Evolutionary conservation across 441 rosid species (phyloP).

Genomic region (Hura crepitans): DNA sequence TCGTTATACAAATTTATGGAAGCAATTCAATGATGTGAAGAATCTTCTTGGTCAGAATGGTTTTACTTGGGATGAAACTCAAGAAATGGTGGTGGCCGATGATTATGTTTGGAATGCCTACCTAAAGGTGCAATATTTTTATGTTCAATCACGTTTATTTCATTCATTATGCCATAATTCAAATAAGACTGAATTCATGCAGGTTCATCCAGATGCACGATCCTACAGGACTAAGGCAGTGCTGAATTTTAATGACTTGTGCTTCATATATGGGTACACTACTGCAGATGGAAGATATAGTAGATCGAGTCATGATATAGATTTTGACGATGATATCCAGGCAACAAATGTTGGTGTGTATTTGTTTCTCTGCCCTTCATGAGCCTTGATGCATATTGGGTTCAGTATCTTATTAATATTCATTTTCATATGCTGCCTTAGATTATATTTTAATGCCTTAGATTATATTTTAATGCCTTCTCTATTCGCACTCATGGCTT

Average conservation of each 20-base stretch:
- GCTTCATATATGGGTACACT: conserved; percentile 69
- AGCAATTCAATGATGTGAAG: conserved; percentile 70
- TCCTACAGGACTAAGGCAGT: conserved; percentile 68
- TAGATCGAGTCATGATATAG: conserved; percentile 79
- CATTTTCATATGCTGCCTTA: neutral
- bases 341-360: conserved; percentile 50
- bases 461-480: neutral
- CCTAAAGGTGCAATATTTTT: conserved; percentile 48
- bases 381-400: neutral
- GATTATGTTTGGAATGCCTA: conserved; percentile 60
- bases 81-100: conserved; percentile 69
- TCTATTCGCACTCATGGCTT: neutral
- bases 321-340: conserved; percentile 62
- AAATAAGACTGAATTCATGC: conserved; percentile 27
- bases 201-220: conserved; percentile 75
- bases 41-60: conserved; percentile 64
- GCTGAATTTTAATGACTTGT: conserved; percentile 63
- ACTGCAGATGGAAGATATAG: conserved; percentile 94
- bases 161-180: conserved; percentile 4
- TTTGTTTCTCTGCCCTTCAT: conserved; percentile 12
- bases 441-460: neutral
- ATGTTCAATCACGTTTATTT: neutral
- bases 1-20: conserved; percentile 76
- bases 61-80: conserved; percentile 77
- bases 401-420: neutral